Conservation (phyloP, 2,329 filamentous ascomycete genomes). For the Aspergillus texensis region DNA sequence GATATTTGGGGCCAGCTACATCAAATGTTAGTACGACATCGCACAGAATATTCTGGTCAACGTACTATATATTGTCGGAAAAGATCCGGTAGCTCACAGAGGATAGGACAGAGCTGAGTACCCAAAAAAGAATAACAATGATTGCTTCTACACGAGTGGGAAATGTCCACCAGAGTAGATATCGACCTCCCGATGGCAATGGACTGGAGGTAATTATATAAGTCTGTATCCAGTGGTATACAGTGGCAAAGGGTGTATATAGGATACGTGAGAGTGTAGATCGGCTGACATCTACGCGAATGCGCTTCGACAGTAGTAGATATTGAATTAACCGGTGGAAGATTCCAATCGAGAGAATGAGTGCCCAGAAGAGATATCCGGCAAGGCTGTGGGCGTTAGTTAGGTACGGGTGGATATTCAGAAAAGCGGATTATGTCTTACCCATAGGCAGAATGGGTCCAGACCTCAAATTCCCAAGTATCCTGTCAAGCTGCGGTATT, state of each 20-base stretch:
- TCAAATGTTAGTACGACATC: conserved; percentile 9
- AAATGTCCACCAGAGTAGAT: conserved; percentile 49
- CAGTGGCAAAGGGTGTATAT: conserved; percentile 8
- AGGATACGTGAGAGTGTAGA: not conserved
- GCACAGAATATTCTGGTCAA: not conserved
- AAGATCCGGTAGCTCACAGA: conserved; percentile 50
- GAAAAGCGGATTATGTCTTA: conserved; percentile 22
- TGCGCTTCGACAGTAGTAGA: conserved; percentile 18
- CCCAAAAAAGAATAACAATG: conserved; percentile 48
- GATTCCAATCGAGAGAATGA: conserved; percentile 39
- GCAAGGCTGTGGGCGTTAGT: conserved; percentile 24
- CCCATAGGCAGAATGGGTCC: conserved; percentile 43
- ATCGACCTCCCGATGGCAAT: conserved; percentile 45
- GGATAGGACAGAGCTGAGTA: conserved; percentile 48
- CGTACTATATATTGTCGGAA: conserved; percentile 52
- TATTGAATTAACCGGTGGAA: conserved; percentile 31
- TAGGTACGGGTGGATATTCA: not conserved
- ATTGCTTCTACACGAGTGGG: conserved; percentile 53
- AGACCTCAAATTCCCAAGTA: conserved; percentile 35
- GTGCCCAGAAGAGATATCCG: conserved; percentile 46
- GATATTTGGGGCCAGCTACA: conserved; percentile 31
- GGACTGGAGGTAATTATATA: conserved; percentile 49
- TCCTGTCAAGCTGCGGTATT: conserved; percentile 20
- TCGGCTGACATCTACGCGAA: not conserved
- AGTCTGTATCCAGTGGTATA: conserved; percentile 37